Evolutionary conservation across 352 stramenopile genomes (phyloP).

Genomic region (Phytopythium kandeliae): DNA sequence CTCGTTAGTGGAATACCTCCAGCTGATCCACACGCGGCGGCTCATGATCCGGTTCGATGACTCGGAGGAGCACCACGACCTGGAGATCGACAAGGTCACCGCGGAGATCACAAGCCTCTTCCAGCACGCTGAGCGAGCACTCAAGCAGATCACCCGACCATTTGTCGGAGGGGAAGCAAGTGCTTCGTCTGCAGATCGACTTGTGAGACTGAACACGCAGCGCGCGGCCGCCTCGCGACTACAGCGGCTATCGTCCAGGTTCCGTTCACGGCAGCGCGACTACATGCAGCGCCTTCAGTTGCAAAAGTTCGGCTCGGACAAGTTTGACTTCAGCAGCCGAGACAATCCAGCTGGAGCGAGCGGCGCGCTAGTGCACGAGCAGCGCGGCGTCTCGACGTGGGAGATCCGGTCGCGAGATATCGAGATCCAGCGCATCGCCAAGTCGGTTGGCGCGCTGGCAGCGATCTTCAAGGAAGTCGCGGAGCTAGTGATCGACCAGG

Average conservation of each 20-base stretch:
- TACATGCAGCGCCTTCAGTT: constrained; percentile 67
- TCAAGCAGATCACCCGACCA: constrained; percentile 63
- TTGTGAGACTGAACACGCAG: constrained; percentile 66
- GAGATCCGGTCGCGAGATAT: constrained; percentile 54
- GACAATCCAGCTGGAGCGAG: constrained; percentile 13
- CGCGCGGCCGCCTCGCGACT: constrained; percentile 52
- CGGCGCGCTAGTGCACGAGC: constrained; percentile 5
- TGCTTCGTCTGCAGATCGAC: constrained; percentile 39
- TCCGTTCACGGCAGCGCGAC: constrained; percentile 60
- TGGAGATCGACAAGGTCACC: constrained; percentile 62
- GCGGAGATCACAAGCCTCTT: constrained; percentile 63
- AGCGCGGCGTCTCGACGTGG: constrained; percentile 11
- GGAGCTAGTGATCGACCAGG: constrained; percentile 81
- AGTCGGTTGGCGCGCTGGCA: constrained; percentile 55
- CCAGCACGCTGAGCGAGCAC: constrained; percentile 50
- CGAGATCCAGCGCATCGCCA: constrained; percentile 76
- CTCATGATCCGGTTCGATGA: constrained; percentile 83
- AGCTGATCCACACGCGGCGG: constrained; percentile 65
- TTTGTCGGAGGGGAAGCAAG: constrained; percentile 44
- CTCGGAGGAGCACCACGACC: constrained; percentile 57
- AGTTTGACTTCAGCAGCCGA: constrained; percentile 43
- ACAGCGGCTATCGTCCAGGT: constrained; percentile 56
- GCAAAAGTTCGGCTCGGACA: constrained; percentile 67
- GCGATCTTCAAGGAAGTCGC: constrained; percentile 79
- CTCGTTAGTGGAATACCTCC: constrained; percentile 69